Base-by-base conservation (phyloP, 2,329 filamentous ascomycete species). In the Penicillium paneum region DNA sequence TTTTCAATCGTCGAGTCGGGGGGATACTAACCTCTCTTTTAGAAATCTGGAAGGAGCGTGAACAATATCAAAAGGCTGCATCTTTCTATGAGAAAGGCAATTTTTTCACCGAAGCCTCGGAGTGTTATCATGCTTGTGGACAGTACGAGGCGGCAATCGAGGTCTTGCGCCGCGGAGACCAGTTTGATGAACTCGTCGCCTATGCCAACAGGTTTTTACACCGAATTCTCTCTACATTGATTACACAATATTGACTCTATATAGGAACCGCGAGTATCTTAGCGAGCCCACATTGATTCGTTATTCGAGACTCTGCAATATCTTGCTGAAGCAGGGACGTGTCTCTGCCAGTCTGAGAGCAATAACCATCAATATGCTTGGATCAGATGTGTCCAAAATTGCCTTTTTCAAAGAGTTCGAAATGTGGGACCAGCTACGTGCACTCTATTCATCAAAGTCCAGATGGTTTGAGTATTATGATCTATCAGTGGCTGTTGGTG, bases 261-360 rank as follows among this genome's bases (percentile, higher is more conserved):
- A 35, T 28, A 59, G 57, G 13, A 56, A 58, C 21, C 47, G 43
- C 7, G n/a, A 34, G 8, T 45, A 47, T 10, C 52, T 61, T 2
- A 47, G 38, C 11, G n/a, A 39, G n/a, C 28, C 39, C 15, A 43
- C 43, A 28, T 39, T 52, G 4, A 24, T 43, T 21, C 49, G 59
- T 12, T 60, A 62, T 38, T 59, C 59, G 8, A 53, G 59, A 34
- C 52, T 62, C 5, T 62, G 59, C 54, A 62, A 62, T 32, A 62
- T 62, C 21, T 36, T 62, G 15, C 42, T 62, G 7, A 62, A 42
- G 24, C 59, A 62, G 29, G 56, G 58, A n/a, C 59, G 59, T 11
- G 49, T 62, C n/a, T 62, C 59, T 10, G 17, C 51, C 24, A 38
- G 56, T 11, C 24, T 62, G 53, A 49, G 56, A 15, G 51, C 12